phyloP scores from a whole-genome alignment of 2,329 filamentous ascomycete species.

The Fusarium penzigii region DNA sequence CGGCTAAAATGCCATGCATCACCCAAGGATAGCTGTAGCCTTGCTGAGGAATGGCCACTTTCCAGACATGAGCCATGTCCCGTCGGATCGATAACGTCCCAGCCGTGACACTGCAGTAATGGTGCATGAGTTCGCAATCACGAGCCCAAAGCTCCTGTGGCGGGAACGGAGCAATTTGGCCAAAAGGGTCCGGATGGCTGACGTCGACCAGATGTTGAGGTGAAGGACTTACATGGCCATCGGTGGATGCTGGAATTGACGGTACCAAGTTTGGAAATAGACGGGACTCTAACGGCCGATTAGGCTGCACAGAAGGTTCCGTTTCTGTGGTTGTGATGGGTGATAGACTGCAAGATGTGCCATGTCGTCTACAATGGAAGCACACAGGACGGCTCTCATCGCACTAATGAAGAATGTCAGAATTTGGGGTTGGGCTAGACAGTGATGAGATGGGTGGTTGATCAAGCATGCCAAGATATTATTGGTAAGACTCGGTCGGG shows the following conservation, averaged over 20 bases:
- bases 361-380: conserved; percentile 33
- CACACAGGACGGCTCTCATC: conserved; percentile 32
- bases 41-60: conserved; percentile 25
- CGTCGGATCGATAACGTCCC: conserved; percentile 21
- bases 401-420: conserved; percentile 19
- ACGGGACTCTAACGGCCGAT: background rate
- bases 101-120: conserved; percentile 30
- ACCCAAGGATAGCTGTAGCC: conserved; percentile 31
- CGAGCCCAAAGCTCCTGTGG: conserved; percentile 22
- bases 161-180: conserved; percentile 26
- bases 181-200: conserved; percentile 11
- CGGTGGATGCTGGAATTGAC: conserved; percentile 13
- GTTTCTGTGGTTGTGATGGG: background rate
- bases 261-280: conserved; percentile 17
- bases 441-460: background rate
- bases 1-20: conserved; percentile 32
- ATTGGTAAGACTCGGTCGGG: too few relatives aligned
- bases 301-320: background rate
- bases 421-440: background rate
- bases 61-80: conserved; percentile 31
- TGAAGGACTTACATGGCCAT: conserved; percentile 5
- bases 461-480: background rate
- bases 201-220: conserved; percentile 4
- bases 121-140: conserved; percentile 34
- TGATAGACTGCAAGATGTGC: conserved; percentile 31